Conservation (phyloP, 2,329 filamentous ascomycete species). For the Phaeophleospora eucalypticola region DNA sequence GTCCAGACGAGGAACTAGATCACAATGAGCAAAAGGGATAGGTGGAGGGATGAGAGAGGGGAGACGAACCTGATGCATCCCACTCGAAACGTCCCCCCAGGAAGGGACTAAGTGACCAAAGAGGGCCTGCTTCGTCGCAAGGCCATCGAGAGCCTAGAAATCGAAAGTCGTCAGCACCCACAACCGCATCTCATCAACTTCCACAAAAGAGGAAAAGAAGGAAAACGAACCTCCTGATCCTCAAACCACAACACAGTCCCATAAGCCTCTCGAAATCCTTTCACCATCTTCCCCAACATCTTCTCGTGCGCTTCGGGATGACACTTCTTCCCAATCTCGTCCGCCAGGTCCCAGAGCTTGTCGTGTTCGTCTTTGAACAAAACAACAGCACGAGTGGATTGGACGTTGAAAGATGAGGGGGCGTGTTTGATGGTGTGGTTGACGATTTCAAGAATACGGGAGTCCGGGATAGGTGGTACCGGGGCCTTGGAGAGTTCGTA, state of each 20-base stretch:
- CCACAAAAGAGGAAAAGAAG: no score
- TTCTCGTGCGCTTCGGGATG: slow-evolving; percentile 62
- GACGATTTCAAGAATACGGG: slow-evolving; percentile 62
- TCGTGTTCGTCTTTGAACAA: slow-evolving; percentile 77
- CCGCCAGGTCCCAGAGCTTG: slow-evolving; percentile 73
- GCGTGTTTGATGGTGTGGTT: slow-evolving; percentile 59
- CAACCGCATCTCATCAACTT: no score
- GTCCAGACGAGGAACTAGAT: slow-evolving; percentile 21
- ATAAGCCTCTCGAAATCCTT: slow-evolving; percentile 64
- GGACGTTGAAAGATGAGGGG: slow-evolving; percentile 83
- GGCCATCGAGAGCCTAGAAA: no score
- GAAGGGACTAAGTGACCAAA: slow-evolving; percentile 15
- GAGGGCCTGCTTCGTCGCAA: slow-evolving; percentile 17
- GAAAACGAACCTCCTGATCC: no score
- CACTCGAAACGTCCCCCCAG: slow-evolving; percentile 46
- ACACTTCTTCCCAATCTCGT: slow-evolving; percentile 60
- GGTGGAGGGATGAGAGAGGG: no score
- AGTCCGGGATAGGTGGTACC: slow-evolving; percentile 65
- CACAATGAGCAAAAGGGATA: no score
- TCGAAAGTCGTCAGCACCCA: no score
- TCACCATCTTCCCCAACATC: slow-evolving; percentile 47
- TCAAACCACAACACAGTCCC: no score
- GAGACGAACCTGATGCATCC: slow-evolving; percentile 32
- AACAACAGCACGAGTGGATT: slow-evolving; percentile 72
- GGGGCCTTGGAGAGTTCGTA: slow-evolving; percentile 50